phyloP scores from a whole-genome alignment of 169 alveolate genomes.

The Cryptosporidium ubiquitum region DNA sequence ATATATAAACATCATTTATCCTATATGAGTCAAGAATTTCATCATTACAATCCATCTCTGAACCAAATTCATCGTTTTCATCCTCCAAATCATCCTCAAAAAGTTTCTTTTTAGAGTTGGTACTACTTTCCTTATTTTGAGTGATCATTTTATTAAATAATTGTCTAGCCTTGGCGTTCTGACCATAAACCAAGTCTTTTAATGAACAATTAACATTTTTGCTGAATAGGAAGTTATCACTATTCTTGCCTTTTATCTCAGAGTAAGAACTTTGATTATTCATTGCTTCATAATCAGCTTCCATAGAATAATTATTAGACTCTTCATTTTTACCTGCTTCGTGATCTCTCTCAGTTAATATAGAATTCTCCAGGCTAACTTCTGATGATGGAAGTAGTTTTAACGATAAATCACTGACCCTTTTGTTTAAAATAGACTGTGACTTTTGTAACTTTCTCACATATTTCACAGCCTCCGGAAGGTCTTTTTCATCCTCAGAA shows the following conservation, averaged over 20 bases:
- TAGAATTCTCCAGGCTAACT: slow-evolving; percentile 2
- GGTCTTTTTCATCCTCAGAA: slow-evolving; percentile 41
- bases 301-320: too few relatives aligned
- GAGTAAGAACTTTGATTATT: background rate
- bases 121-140: slow-evolving; percentile 43
- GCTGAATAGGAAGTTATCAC: slow-evolving; percentile 37
- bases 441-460: slow-evolving; percentile 87
- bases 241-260: slow-evolving; percentile 43
- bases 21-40: slow-evolving; percentile 33
- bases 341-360: slow-evolving; percentile 35
- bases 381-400: slow-evolving; percentile 42
- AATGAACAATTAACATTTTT: slow-evolving; percentile 21
- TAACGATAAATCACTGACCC: slow-evolving; percentile 15
- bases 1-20: slow-evolving; percentile 39
- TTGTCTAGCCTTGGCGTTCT: background rate
- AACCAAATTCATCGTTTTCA: slow-evolving; percentile 19
- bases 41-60: background rate
- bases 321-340: background rate
- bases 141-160: background rate
- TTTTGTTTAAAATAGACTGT: slow-evolving; percentile 31
- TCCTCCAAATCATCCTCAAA: slow-evolving; percentile 53
- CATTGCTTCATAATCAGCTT: background rate
- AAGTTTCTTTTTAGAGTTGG: slow-evolving; percentile 40
- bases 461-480: slow-evolving; percentile 87
- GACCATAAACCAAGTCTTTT: slow-evolving; percentile 45